These are phyloP conservation scores for Fagopyrum homotropicum DNA, from an alignment of 148 eudicot species.

Conservation along the genomic window DNA sequence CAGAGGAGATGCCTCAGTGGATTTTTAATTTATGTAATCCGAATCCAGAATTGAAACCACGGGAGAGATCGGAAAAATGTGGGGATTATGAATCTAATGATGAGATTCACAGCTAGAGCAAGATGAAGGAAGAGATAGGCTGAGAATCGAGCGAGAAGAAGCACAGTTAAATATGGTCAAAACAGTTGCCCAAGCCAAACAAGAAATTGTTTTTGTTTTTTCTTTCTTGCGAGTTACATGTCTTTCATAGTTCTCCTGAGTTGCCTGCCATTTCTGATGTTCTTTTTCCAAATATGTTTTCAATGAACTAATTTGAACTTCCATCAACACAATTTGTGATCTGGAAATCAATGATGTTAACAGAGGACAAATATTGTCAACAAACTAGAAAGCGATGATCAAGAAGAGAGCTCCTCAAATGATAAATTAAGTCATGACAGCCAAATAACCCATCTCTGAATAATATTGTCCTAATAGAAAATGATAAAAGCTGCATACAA, in stretches of 20 bases:
- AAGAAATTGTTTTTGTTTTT: too few species aligned
- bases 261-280: slow-evolving; percentile 57
- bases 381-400: background rate
- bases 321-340: slow-evolving; percentile 42
- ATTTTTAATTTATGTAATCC: too few species aligned
- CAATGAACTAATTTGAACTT: slow-evolving; percentile 48
- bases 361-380: slow-evolving; percentile 6
- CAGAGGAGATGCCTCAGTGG: too few species aligned
- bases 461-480: background rate
- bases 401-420: background rate
- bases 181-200: too few species aligned
- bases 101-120: too few species aligned
- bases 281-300: slow-evolving; percentile 69
- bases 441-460: background rate
- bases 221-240: slow-evolving; percentile 51
- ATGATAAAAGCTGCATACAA: background rate
- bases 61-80: too few species aligned
- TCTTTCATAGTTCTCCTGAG: slow-evolving; percentile 84
- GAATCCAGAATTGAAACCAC: too few species aligned
- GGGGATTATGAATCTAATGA: too few species aligned
- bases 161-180: too few species aligned
- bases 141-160: too few species aligned
- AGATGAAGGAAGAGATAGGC: too few species aligned
- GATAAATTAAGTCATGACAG: background rate
- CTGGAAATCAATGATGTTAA: too few species aligned